These are phyloP conservation scores for Holtermanniella nyarrowii DNA, from an alignment of 768 basidiomycete species.

Conservation along the genomic window DNA sequence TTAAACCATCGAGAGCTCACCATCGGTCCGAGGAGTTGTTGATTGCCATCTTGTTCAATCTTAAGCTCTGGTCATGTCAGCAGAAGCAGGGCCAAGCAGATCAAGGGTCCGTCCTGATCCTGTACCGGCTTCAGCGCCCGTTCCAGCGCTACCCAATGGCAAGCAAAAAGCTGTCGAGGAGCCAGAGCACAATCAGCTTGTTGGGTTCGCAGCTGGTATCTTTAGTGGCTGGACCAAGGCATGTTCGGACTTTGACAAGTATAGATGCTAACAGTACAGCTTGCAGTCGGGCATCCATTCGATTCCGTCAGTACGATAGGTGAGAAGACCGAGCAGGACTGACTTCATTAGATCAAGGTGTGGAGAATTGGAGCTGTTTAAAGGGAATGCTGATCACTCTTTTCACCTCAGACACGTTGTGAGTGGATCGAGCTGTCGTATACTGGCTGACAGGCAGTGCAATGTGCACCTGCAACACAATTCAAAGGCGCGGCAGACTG, in stretches of 20 bases:
- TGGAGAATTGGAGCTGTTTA: neutral
- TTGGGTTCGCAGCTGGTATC: constrained; percentile 36
- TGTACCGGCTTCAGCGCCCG: neutral
- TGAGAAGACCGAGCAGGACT: constrained; percentile 10
- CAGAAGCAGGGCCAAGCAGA: neutral
- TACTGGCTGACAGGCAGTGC: constrained; percentile 10
- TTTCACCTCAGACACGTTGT: constrained; percentile 25
- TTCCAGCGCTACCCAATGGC: neutral
- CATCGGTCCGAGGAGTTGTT: no score
- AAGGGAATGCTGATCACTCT: neutral
- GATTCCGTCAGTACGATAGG: constrained; percentile 20
- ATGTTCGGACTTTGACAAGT: neutral
- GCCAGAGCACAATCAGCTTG: constrained; percentile 1
- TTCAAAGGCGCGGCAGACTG: constrained; percentile 26
- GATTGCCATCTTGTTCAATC: no score
- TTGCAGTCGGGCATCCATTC: constrained; percentile 31
- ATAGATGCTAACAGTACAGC: neutral
- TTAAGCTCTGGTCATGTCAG: no score
- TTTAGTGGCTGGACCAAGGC: constrained; percentile 30
- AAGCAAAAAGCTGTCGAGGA: neutral
- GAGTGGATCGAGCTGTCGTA: constrained; percentile 1
- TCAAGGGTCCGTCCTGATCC: neutral
- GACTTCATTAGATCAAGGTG: neutral
- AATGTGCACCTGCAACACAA: constrained; percentile 28
- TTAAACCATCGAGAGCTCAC: no score